Percentiles rank a stretch among this genome's conserved stretches.
phyloP scores from a whole-genome alignment of 257 asterid species.

The Solanum peruvianum region DNA sequence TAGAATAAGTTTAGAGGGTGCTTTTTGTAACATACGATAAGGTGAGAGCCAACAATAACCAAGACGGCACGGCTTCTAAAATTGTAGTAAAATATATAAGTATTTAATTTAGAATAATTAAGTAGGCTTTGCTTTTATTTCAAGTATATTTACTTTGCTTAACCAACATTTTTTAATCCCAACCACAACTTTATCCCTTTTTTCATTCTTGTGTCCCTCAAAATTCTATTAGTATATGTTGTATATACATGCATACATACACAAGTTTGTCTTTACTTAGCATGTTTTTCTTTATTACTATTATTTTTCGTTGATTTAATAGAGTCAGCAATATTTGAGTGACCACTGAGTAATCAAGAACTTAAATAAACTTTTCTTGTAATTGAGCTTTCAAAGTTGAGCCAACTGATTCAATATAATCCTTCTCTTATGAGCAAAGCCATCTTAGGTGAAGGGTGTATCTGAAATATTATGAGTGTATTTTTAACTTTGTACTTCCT shows the following conservation, averaged over 20 bases:
- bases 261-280: not conserved
- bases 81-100: not conserved
- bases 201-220: not conserved
- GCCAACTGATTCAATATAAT: not conserved
- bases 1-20: constrained; percentile 9
- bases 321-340: not conserved
- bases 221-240: not conserved
- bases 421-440: not conserved
- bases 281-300: not conserved
- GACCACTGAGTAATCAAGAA: not conserved
- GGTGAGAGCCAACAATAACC: constrained; percentile 16
- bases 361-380: no score
- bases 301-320: not conserved
- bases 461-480: not conserved
- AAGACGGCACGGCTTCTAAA: constrained; percentile 36
- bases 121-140: not conserved
- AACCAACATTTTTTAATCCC: not conserved
- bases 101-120: not conserved
- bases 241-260: not conserved
- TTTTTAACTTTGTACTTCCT: no score
- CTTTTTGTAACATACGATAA: not conserved
- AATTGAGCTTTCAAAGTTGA: not conserved
- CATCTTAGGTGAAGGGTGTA: not conserved
- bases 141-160: not conserved
- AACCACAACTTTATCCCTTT: not conserved